Conservation (phyloP, 2,329 filamentous ascomycete genomes). For the Ascochyta koolunga region DNA sequence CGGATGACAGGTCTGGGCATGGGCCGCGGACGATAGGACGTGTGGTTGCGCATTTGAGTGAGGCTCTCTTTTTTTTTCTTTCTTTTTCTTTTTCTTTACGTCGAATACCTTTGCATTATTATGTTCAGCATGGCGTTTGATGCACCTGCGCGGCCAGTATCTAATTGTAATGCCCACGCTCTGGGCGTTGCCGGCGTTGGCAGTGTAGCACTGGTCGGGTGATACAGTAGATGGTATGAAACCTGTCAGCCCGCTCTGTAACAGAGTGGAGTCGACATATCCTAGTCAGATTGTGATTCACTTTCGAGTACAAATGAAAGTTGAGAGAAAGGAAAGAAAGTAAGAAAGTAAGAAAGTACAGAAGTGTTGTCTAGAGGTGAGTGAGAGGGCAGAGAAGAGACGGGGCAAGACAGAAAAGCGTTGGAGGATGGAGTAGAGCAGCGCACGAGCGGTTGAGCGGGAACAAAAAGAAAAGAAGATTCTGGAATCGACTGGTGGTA, state of each 20-base stretch:
- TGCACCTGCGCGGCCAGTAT: neutral
- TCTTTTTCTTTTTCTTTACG: neutral
- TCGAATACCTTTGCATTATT: slow-evolving; percentile 13
- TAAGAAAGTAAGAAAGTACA: too few relatives aligned
- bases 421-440: too few relatives aligned
- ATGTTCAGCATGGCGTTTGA: slow-evolving; percentile 1
- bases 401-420: too few relatives aligned
- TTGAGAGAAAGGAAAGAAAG: too few relatives aligned
- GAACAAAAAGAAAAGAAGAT: neutral
- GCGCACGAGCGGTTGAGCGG: too few relatives aligned
- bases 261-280: too few relatives aligned
- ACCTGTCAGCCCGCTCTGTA: too few relatives aligned
- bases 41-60: neutral
- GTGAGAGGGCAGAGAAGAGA: too few relatives aligned
- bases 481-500: slow-evolving; percentile 9
- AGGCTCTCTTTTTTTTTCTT: neutral
- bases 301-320: too few relatives aligned
- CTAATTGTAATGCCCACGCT: slow-evolving; percentile 1
- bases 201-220: neutral
- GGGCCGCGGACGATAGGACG: slow-evolving; percentile 10
- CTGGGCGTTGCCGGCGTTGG: neutral
- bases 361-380: too few relatives aligned
- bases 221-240: neutral
- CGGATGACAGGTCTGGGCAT: slow-evolving; percentile 55
- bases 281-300: too few relatives aligned